A percentile compares a stretch with the other conserved stretches of the same genome.
Evolutionary conservation across 805 yeast species (phyloP).

Genomic region (Candida oleophila): DNA sequence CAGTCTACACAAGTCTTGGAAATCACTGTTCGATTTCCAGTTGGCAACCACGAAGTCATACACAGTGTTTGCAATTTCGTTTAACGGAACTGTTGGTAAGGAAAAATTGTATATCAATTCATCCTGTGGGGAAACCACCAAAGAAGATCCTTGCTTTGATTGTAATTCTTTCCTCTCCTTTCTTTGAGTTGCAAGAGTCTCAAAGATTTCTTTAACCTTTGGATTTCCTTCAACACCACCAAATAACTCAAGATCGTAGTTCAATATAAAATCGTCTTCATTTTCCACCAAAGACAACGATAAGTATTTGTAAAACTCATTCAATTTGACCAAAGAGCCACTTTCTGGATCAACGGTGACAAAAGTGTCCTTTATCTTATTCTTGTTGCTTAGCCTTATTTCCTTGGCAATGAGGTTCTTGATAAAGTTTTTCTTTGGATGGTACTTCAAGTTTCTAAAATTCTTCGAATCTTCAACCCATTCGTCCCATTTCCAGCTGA

Average conservation of each 20-base stretch:
- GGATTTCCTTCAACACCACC: slow-evolving; percentile 23
- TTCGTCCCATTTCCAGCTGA: slow-evolving; percentile 97
- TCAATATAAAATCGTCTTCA: slow-evolving; percentile 25
- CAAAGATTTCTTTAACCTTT: slow-evolving; percentile 21
- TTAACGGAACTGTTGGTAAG: slow-evolving; percentile 35
- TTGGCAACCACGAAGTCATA: slow-evolving; percentile 41
- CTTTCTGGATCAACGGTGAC: slow-evolving; percentile 36
- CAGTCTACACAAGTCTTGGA: slow-evolving; percentile 31
- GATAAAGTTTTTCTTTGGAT: slow-evolving; percentile 74
- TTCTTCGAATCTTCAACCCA: slow-evolving; percentile 68
- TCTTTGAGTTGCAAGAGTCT: slow-evolving; percentile 24
- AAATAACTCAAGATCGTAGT: slow-evolving; percentile 36
- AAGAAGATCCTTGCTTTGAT: slow-evolving; percentile 3
- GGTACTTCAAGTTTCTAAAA: slow-evolving; percentile 48
- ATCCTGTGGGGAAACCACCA: slow-evolving; percentile 33
- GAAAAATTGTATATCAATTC: slow-evolving; percentile 37
- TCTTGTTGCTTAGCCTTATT: slow-evolving; percentile 73
- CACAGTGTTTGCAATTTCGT: slow-evolving; percentile 35
- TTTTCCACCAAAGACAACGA: slow-evolving; percentile 33
- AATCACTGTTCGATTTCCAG: slow-evolving; percentile 39
- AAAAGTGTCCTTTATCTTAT: slow-evolving; percentile 69
- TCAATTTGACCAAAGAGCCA: slow-evolving; percentile 32
- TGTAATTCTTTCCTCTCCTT: slow-evolving; percentile 12
- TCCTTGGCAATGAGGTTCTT: slow-evolving; percentile 81
- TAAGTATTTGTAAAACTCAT: slow-evolving; percentile 40